Evolutionary conservation across 2,329 filamentous ascomycete genomes (phyloP).

Genomic region (Ilyonectria robusta): DNA sequence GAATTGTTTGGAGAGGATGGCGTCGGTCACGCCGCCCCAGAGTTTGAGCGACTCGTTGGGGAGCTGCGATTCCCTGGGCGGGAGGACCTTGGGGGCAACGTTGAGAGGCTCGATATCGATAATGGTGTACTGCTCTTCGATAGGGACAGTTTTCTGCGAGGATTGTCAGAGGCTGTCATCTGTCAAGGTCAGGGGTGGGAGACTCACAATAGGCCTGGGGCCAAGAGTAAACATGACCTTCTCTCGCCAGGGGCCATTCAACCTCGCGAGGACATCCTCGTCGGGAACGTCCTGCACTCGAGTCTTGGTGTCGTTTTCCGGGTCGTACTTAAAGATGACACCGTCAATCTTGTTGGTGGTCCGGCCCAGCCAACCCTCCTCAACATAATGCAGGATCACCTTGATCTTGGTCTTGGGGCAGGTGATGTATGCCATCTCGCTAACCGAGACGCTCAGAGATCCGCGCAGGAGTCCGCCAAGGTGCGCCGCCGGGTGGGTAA

Average conservation of each 20-base stretch:
- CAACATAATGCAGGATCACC: conserved; percentile 91
- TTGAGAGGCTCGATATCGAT: conserved; percentile 90
- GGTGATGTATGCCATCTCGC: conserved; percentile 89
- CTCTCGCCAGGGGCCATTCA: conserved; percentile 90
- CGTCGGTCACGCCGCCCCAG: conserved; percentile 89
- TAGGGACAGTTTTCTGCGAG: conserved; percentile 58
- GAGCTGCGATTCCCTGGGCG: conserved; percentile 83
- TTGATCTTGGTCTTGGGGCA: conserved; percentile 94
- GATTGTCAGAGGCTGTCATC: conserved; percentile 15
- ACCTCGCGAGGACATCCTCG: conserved; percentile 83
- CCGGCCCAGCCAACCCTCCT: conserved; percentile 94
- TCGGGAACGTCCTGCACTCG: conserved; percentile 90
- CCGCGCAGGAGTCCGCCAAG: conserved; percentile 90
- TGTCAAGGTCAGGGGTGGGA: not conserved
- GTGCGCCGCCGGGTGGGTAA: conserved; percentile 95
- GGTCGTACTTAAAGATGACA: conserved; percentile 91
- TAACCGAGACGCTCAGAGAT: conserved; percentile 89
- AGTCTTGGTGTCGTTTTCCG: conserved; percentile 84
- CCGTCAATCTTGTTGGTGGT: conserved; percentile 93
- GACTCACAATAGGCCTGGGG: conserved; percentile 72
- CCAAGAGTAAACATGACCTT: conserved; percentile 74
- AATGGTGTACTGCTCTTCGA: conserved; percentile 78
- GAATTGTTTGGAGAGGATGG: conserved; percentile 88
- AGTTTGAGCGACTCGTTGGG: conserved; percentile 91
- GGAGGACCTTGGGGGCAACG: conserved; percentile 84